These are phyloP conservation scores for Glycyrrhiza uralensis DNA, from an alignment of 306 rosid species.

Conservation along the genomic window DNA sequence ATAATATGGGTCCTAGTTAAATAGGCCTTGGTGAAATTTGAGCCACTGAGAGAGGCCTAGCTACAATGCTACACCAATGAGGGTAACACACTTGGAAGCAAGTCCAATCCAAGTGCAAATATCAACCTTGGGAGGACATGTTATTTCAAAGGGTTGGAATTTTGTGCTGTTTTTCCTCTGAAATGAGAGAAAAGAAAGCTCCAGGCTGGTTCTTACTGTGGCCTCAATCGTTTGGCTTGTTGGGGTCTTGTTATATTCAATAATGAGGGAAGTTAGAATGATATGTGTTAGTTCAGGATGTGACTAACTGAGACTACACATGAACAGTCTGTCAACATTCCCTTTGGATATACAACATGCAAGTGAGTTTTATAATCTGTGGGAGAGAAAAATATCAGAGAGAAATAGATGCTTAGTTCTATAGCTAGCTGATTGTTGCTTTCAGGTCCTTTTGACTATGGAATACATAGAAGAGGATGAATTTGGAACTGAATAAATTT, in stretches of 20 bases:
- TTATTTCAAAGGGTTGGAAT: constrained; percentile 38
- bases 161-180: constrained; percentile 26
- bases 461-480: neutral
- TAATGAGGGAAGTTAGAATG: constrained; percentile 18
- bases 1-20: constrained; percentile 26
- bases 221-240: constrained; percentile 12
- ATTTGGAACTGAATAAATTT: neutral
- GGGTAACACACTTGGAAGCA: constrained; percentile 19
- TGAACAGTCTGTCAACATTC: constrained; percentile 46
- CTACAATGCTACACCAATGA: constrained; percentile 21
- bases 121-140: constrained; percentile 34
- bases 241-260: constrained; percentile 18
- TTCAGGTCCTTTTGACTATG: neutral
- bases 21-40: constrained; percentile 12
- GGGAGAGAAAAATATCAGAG: neutral
- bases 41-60: constrained; percentile 20
- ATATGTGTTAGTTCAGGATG: constrained; percentile 36
- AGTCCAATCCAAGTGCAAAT: constrained; percentile 15
- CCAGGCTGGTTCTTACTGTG: constrained; percentile 30
- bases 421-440: neutral
- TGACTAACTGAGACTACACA: constrained; percentile 61
- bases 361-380: neutral
- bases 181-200: constrained; percentile 26
- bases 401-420: neutral
- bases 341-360: constrained; percentile 27